These are phyloP conservation scores for Mucor velutinosus DNA, from an alignment of 371 early-diverging fungal genomes.

Conservation along the genomic window DNA sequence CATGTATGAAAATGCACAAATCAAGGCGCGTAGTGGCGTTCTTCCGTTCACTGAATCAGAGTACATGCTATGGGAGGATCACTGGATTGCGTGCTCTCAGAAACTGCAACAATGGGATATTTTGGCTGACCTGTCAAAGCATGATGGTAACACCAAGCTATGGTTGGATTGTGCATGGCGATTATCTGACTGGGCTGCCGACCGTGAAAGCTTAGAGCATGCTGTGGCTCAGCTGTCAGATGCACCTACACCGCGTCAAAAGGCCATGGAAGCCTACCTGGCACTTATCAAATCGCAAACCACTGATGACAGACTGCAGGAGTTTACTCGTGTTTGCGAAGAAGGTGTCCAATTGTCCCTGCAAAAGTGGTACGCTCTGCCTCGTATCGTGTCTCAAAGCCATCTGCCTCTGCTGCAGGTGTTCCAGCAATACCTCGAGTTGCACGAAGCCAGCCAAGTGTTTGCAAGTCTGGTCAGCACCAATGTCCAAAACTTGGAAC, in stretches of 20 bases:
- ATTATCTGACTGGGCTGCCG: slow-evolving; percentile 87
- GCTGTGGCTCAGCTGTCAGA: slow-evolving; percentile 63
- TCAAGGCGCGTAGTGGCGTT: slow-evolving; percentile 86
- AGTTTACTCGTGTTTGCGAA: slow-evolving; percentile 83
- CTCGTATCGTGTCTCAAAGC: slow-evolving; percentile 78
- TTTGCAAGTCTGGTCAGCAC: slow-evolving; percentile 79
- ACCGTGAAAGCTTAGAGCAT: slow-evolving; percentile 73
- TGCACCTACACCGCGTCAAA: slow-evolving; percentile 69
- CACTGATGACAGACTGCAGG: slow-evolving; percentile 62
- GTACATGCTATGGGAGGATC: slow-evolving; percentile 96
- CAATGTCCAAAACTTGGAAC: slow-evolving; percentile 79
- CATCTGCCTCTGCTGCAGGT: slow-evolving; percentile 86
- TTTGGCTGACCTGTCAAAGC: slow-evolving; percentile 88
- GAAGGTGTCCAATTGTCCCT: slow-evolving; percentile 90
- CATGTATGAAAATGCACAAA: slow-evolving; percentile 93
- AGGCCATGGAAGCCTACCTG: slow-evolving; percentile 89
- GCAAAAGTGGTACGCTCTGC: slow-evolving; percentile 86
- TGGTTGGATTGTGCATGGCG: slow-evolving; percentile 92
- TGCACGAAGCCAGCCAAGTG: slow-evolving; percentile 90
- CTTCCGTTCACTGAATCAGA: slow-evolving; percentile 95
- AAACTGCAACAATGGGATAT: slow-evolving; percentile 99
- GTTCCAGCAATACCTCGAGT: slow-evolving; percentile 96
- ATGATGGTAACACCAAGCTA: slow-evolving; percentile 85
- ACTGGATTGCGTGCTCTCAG: slow-evolving; percentile 93
- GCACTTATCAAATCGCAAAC: slow-evolving; percentile 73